Conservation (phyloP, 2,329 filamentous ascomycete genomes). For the Delphinella strobiligena region DNA sequence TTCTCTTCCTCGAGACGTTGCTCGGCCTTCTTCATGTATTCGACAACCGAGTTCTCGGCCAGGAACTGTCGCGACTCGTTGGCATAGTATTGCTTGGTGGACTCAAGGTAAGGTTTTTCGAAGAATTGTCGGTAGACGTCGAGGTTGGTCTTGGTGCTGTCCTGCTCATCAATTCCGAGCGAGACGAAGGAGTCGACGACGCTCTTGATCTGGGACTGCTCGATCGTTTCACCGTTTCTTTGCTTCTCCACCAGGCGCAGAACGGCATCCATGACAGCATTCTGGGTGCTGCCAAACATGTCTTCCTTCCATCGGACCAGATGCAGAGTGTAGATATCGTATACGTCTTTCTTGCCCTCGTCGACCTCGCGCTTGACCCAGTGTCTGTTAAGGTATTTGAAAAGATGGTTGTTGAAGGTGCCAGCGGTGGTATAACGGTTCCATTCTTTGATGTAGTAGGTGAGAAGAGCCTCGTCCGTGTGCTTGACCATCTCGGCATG, state of each 20-base stretch:
- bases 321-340: constrained; percentile 95
- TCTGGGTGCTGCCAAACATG: constrained; percentile 72
- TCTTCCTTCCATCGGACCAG: constrained; percentile 91
- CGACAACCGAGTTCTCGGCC: constrained; percentile 91
- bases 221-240: constrained; percentile 92
- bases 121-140: constrained; percentile 92
- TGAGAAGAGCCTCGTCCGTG: constrained; percentile 76
- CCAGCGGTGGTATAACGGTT: constrained; percentile 87
- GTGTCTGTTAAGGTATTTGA: constrained; percentile 90
- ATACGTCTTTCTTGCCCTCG: constrained; percentile 95
- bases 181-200: constrained; percentile 94
- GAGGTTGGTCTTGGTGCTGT: constrained; percentile 84
- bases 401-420: constrained; percentile 95
- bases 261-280: constrained; percentile 89
- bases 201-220: constrained; percentile 91
- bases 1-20: constrained; percentile 81
- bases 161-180: constrained; percentile 82
- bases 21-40: constrained; percentile 99
- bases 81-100: constrained; percentile 77
- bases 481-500: constrained; percentile 64
- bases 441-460: constrained; percentile 96
- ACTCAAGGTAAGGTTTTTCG: constrained; percentile 78
- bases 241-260: constrained; percentile 94
- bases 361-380: constrained; percentile 99
- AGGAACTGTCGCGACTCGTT: constrained; percentile 90